These are phyloP conservation scores for Didymella keratinophila DNA, from an alignment of 2,329 filamentous ascomycete species.

Conservation along the genomic window DNA sequence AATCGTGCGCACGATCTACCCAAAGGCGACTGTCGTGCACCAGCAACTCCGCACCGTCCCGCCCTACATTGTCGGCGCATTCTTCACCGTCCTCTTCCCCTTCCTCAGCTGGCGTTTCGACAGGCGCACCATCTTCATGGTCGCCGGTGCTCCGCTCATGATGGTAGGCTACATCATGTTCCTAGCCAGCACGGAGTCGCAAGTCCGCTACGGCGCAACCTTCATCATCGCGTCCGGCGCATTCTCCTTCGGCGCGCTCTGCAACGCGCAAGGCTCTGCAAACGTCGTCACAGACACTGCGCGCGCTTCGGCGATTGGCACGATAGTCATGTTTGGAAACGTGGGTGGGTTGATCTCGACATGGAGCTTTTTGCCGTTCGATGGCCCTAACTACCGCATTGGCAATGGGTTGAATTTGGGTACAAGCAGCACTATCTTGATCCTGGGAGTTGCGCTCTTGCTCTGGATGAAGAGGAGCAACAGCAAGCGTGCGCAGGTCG, in stretches of 20 bases:
- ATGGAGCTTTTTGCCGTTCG: slow-evolving; percentile 70
- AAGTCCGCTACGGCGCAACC: slow-evolving; percentile 72
- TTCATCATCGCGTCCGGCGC: slow-evolving; percentile 72
- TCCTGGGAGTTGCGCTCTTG: slow-evolving; percentile 60
- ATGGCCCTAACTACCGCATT: slow-evolving; percentile 72
- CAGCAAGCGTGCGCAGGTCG: slow-evolving; percentile 61
- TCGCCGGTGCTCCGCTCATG: slow-evolving; percentile 66
- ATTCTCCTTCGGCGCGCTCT: slow-evolving; percentile 70
- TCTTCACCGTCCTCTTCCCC: slow-evolving; percentile 70
- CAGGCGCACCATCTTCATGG: slow-evolving; percentile 67
- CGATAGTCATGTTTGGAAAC: slow-evolving; percentile 75
- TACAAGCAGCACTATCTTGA: slow-evolving; percentile 63
- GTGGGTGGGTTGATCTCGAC: slow-evolving; percentile 73
- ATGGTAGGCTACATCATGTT: slow-evolving; percentile 76
- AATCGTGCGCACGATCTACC: slow-evolving; percentile 74
- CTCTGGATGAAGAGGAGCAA: slow-evolving; percentile 72
- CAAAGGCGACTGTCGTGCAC: slow-evolving; percentile 62
- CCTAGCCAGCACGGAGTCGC: slow-evolving; percentile 59
- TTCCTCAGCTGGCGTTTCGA: slow-evolving; percentile 69
- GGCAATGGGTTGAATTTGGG: slow-evolving; percentile 76
- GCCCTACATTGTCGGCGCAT: slow-evolving; percentile 72
- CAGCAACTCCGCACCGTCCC: slow-evolving; percentile 76
- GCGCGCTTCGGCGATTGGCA: slow-evolving; percentile 70
- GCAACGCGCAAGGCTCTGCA: slow-evolving; percentile 72
- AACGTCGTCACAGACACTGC: slow-evolving; percentile 77